Conservation (phyloP, 2,329 filamentous ascomycete species). For the Capronia americana region DNA sequence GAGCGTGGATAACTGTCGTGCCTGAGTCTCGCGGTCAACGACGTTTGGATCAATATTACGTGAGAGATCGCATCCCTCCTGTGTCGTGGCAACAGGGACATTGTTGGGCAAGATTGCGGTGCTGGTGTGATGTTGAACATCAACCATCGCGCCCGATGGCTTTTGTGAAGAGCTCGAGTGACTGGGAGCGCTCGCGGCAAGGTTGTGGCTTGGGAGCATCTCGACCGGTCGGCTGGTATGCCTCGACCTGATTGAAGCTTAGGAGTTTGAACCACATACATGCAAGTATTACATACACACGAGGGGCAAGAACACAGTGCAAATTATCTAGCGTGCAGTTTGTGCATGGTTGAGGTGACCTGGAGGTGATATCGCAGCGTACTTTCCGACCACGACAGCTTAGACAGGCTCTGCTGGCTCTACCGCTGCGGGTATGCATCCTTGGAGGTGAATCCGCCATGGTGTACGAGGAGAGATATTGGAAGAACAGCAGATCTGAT, state of each 20-base stretch:
- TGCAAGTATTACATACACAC: neutral
- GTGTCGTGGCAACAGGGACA: neutral
- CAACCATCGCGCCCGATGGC: neutral
- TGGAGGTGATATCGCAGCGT: neutral
- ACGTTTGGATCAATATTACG: neutral
- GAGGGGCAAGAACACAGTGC: neutral
- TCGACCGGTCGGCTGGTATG: neutral
- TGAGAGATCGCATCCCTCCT: neutral
- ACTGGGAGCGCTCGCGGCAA: neutral
- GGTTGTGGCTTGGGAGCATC: neutral
- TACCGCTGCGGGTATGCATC: neutral
- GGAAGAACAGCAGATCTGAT: neutral
- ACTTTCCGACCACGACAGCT: constrained; percentile 3
- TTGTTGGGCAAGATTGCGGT: neutral
- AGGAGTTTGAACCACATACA: neutral
- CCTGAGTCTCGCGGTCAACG: neutral
- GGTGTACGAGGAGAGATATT: neutral
- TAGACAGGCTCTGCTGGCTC: constrained; percentile 1
- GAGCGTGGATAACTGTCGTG: neutral
- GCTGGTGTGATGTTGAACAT: neutral
- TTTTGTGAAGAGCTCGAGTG: neutral
- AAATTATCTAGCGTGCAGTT: constrained; percentile 1
- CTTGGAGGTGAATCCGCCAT: neutral
- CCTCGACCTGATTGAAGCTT: neutral
- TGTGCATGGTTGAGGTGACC: neutral